Evolutionary conservation across 768 basidiomycete genomes (phyloP).

Genomic region (Pleurotus citrinopileatus): DNA sequence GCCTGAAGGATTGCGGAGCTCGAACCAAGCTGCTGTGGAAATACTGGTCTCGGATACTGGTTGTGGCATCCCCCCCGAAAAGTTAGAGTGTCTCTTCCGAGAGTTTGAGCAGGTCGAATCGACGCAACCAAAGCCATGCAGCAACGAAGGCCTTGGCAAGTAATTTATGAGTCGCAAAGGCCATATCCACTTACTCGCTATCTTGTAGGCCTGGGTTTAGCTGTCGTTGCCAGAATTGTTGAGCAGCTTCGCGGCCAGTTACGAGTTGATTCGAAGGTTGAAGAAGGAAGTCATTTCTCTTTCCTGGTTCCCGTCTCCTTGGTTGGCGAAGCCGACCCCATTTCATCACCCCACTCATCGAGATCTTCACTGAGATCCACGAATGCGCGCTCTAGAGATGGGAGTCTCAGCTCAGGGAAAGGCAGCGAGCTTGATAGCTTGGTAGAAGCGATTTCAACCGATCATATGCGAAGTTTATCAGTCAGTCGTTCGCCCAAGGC

Average conservation of each 20-base stretch:
- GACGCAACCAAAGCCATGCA: slow-evolving; percentile 31
- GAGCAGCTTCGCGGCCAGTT: slow-evolving; percentile 78
- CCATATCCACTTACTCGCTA: neutral
- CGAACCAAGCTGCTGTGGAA: slow-evolving; percentile 56
- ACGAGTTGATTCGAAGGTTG: slow-evolving; percentile 69
- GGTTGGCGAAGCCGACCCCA: slow-evolving; percentile 19
- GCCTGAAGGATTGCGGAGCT: slow-evolving; percentile 44
- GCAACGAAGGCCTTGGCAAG: slow-evolving; percentile 47
- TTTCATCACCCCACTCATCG: slow-evolving; percentile 18
- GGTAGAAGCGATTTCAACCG: slow-evolving; percentile 45
- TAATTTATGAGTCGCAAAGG: neutral
- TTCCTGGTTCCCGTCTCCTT: slow-evolving; percentile 65
- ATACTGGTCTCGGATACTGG: slow-evolving; percentile 73
- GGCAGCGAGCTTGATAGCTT: slow-evolving; percentile 40
- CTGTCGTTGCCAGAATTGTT: slow-evolving; percentile 78
- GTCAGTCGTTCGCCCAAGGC: neutral
- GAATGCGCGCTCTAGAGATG: slow-evolving; percentile 21
- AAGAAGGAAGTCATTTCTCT: slow-evolving; percentile 68
- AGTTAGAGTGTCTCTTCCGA: slow-evolving; percentile 74
- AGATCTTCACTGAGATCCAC: slow-evolving; percentile 20
- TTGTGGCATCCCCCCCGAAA: slow-evolving; percentile 61
- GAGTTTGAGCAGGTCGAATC: slow-evolving; percentile 78
- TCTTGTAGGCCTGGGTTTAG: slow-evolving; percentile 61
- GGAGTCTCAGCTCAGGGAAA: slow-evolving; percentile 20
- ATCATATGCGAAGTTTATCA: slow-evolving; percentile 23